Evolutionary conservation across 345 rosid genomes (phyloP), one percentile per base, ranked within the genome.

Genomic region (Bruguiera sexangula): DNA sequence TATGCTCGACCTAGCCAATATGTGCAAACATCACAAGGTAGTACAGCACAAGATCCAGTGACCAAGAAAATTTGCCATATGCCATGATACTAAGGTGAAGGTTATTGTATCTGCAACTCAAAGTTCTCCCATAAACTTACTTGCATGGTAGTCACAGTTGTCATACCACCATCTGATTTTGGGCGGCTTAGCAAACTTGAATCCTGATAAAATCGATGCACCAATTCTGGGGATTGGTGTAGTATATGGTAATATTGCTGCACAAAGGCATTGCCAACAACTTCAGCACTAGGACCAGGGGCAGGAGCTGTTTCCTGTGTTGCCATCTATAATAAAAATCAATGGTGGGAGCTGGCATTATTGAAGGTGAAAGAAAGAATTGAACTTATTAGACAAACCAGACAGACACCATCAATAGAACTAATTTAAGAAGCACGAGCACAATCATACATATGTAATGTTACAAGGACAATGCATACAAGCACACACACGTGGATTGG

Each of bases 221-320:
- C 91, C 22, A 70, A 48, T 0, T 62, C 69, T 0, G 94, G 87
- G 1, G 79, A 72, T 21, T 72, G 53, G 31, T 77, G 83, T 26
- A 88, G 83, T 58, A 83, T 63, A 67, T 60, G 62, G 66, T 89
- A 92, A 60, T 88, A 92, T 58, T 78, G 83, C 51, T 75, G 55
- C 69, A 88, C 87, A 62, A 92, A 92, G 60, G 80, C 84, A 69
- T 85, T 82, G 64, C 92, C 96, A 62, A 87, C 84, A 43, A 70
- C 62, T 26, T 71, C 53, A 59, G 79, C 71, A 59, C 53, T 60
- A 2, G 94, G 83, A 29, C 76, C 76, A 27, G 73, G 69, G 50
- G 76, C 75, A 66, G 92, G 68, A 81, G 69, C 76, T 27, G 83
- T 78, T 78, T 83, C 88, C 82, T 82, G 86, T 68, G 71, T 75